Evolutionary conservation across 305 asterid genomes (phyloP).

Genomic region (Striga hermonthica): DNA sequence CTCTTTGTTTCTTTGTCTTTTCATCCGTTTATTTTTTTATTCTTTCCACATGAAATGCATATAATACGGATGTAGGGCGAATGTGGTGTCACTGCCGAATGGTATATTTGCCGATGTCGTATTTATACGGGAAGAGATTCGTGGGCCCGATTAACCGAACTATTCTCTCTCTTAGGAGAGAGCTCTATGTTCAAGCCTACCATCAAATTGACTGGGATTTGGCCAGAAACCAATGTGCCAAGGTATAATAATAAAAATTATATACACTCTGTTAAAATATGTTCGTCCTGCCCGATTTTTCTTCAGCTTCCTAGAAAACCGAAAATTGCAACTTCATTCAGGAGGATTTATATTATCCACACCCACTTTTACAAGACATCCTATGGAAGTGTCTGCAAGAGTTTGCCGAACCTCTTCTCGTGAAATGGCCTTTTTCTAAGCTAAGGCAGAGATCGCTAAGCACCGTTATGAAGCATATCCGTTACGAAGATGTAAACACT

Average conservation of each 20-base stretch:
- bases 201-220: conserved; percentile 47
- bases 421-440: conserved; percentile 52
- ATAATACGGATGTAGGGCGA: conserved; percentile 38
- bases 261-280: background rate
- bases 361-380: conserved; percentile 45
- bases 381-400: conserved; percentile 45
- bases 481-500: conserved; percentile 49
- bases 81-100: conserved; percentile 65
- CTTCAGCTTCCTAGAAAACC: background rate
- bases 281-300: background rate
- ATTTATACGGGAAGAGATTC: conserved; percentile 47
- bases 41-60: background rate
- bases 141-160: conserved; percentile 40
- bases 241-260: conserved; percentile 33
- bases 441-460: conserved; percentile 43
- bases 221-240: conserved; percentile 48
- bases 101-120: conserved; percentile 64
- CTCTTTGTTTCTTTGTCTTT: no score
- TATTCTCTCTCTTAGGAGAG: conserved; percentile 45
- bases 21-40: no score
- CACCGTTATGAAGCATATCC: conserved; percentile 39
- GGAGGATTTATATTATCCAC: conserved; percentile 61
- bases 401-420: conserved; percentile 51
- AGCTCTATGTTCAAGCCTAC: conserved; percentile 44
- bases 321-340: conserved; percentile 21